These are phyloP conservation scores for Aegilops tauschii DNA, from an alignment of 176 grass and related monocot genomes.

Conservation along the genomic window DNA sequence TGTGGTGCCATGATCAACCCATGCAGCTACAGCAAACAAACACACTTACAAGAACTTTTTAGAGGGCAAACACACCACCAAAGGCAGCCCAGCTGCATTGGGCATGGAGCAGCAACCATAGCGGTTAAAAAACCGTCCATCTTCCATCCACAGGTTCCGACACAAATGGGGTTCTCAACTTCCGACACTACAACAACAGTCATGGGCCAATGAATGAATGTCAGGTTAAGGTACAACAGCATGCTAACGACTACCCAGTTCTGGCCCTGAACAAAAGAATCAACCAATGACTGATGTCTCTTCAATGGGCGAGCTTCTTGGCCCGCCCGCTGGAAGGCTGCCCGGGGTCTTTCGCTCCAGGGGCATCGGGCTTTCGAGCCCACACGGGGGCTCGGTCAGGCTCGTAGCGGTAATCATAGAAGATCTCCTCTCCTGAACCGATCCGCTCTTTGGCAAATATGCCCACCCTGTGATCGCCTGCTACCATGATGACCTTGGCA, in stretches of 20 bases:
- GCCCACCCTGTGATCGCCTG: constrained; percentile 91
- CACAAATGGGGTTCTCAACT: neutral
- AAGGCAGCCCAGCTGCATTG: neutral
- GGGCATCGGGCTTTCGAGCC: constrained; percentile 80
- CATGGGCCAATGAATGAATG: constrained; percentile 10
- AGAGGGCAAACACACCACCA: neutral
- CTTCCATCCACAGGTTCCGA: constrained; percentile 13
- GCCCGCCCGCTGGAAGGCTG: constrained; percentile 70
- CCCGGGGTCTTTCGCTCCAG: constrained; percentile 57
- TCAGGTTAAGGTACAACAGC: neutral
- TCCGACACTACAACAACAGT: neutral
- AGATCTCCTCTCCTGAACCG: constrained; percentile 71
- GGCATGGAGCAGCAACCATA: neutral
- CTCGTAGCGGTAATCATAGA: constrained; percentile 94
- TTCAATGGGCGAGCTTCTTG: constrained; percentile 79
- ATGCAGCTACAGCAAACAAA: neutral
- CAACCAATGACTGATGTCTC: neutral
- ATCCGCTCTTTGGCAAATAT: constrained; percentile 97
- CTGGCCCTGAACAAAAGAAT: constrained; percentile 23
- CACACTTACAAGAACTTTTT: neutral
- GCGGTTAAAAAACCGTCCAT: neutral
- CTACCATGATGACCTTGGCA: constrained; percentile 94
- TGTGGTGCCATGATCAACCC: neutral
- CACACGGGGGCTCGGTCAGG: constrained; percentile 80
- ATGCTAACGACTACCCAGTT: constrained; percentile 10